phyloP scores from a whole-genome alignment of 441 rosid species.

The Pelargonium myrrhifolium region DNA sequence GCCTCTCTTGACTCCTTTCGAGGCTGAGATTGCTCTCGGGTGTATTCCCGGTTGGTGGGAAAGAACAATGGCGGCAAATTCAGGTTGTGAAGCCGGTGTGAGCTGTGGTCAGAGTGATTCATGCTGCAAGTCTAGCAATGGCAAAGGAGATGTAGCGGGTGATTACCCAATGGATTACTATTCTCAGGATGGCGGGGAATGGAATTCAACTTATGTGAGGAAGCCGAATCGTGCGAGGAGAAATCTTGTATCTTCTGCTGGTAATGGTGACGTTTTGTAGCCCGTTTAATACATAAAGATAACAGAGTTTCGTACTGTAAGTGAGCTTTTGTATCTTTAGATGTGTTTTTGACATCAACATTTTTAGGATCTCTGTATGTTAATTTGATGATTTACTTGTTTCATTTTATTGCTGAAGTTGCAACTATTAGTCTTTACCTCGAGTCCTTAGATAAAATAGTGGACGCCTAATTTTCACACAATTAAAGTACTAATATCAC shows the following conservation, averaged over 20 bases:
- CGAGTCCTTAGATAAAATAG: no score
- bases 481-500: no score
- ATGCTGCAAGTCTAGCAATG: conserved; percentile 32
- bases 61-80: conserved; percentile 17
- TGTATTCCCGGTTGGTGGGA: conserved; percentile 81
- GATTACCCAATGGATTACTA: conserved; percentile 94
- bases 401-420: no score
- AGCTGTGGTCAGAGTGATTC: conserved; percentile 26
- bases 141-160: conserved; percentile 23
- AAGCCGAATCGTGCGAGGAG: conserved; percentile 40
- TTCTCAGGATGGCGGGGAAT: conserved; percentile 89
- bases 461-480: no score
- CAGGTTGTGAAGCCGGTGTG: conserved; percentile 9
- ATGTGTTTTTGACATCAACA: no score
- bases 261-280: conserved; percentile 14
- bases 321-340: no score
- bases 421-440: no score
- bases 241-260: conserved; percentile 24
- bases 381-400: no score
- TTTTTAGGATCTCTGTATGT: no score
- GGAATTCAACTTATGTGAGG: conserved; percentile 86
- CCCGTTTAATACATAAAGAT: background rate
- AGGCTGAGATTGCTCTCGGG: conserved; percentile 85
- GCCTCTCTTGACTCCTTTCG: conserved; percentile 82
- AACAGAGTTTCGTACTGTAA: no score